These are phyloP conservation scores for Leishmania aethiopica DNA, from an alignment of 208 protist species.

Conservation along the genomic window DNA sequence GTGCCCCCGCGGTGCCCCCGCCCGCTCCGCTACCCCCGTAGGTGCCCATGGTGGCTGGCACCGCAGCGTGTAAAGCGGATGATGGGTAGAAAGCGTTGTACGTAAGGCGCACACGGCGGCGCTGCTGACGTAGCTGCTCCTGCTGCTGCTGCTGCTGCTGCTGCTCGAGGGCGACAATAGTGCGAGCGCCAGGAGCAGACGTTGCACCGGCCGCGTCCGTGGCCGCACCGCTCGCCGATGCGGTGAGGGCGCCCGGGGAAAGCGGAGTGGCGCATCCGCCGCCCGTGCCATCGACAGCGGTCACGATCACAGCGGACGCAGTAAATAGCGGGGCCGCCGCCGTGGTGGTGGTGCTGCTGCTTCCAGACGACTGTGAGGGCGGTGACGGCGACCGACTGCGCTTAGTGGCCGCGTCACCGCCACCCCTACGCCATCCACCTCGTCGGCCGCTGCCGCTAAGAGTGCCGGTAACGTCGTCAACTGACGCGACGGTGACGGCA, in stretches of 20 bases:
- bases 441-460: background rate
- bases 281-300: background rate
- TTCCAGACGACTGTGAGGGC: background rate
- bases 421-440: conserved; percentile 9
- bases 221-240: background rate
- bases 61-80: background rate
- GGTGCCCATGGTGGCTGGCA: background rate
- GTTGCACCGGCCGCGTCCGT: background rate
- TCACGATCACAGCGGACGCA: conserved; percentile 5
- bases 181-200: background rate
- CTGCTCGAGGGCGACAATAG: background rate
- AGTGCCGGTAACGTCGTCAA: too few relatives aligned
- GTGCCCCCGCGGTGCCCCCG: background rate
- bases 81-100: conserved; percentile 25
- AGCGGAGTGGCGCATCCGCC: background rate
- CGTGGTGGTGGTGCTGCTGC: too few relatives aligned
- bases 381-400: conserved; percentile 29
- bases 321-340: background rate
- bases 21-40: background rate
- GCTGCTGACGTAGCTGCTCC: conserved; percentile 18
- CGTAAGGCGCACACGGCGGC: conserved; percentile 23
- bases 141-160: conserved; percentile 25
- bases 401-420: conserved; percentile 5
- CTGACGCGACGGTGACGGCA: background rate
- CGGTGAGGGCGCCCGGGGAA: background rate